phyloP scores from a whole-genome alignment of 129 eudicot genomes.

The Tagetes erecta region DNA sequence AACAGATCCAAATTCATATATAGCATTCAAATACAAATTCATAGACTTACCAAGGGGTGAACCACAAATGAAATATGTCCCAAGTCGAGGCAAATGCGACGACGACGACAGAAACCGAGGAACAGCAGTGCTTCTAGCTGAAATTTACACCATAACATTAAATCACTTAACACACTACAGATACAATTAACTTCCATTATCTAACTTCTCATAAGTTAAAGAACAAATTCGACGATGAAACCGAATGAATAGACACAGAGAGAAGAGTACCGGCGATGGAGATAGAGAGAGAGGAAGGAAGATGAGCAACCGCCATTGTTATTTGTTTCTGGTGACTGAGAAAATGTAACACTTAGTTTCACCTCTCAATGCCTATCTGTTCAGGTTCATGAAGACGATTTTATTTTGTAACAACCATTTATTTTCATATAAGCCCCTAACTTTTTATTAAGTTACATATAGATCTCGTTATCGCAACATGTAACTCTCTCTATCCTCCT shows the following conservation, averaged over 20 bases:
- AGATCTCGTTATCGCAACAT: background rate
- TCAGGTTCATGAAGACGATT: background rate
- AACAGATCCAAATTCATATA: background rate
- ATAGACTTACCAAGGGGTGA: slow-evolving; percentile 31
- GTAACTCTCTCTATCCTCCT: background rate
- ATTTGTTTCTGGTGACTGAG: background rate
- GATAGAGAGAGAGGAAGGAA: slow-evolving; percentile 53
- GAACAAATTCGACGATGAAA: background rate
- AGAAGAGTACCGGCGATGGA: slow-evolving; percentile 47
- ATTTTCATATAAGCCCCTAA: slow-evolving; percentile 19
- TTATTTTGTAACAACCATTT: background rate
- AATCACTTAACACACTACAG: background rate
- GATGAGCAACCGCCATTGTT: slow-evolving; percentile 55
- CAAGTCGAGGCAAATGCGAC: slow-evolving; percentile 27
- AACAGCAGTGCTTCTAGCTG: slow-evolving; percentile 22
- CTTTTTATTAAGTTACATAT: background rate
- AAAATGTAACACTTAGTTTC: slow-evolving; percentile 21
- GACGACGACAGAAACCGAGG: slow-evolving; percentile 25
- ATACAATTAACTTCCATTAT: background rate
- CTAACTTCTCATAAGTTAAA: background rate
- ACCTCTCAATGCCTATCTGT: slow-evolving; percentile 44
- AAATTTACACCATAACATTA: too few relatives aligned
- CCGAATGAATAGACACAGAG: background rate
- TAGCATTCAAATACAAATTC: slow-evolving; percentile 10
- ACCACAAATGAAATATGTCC: slow-evolving; percentile 32